A percentile compares a stretch with the other conserved stretches of the same genome.
Evolutionary conservation across 2,329 filamentous ascomycete species (phyloP).

Genomic region (Thielaviopsis punctulata): DNA sequence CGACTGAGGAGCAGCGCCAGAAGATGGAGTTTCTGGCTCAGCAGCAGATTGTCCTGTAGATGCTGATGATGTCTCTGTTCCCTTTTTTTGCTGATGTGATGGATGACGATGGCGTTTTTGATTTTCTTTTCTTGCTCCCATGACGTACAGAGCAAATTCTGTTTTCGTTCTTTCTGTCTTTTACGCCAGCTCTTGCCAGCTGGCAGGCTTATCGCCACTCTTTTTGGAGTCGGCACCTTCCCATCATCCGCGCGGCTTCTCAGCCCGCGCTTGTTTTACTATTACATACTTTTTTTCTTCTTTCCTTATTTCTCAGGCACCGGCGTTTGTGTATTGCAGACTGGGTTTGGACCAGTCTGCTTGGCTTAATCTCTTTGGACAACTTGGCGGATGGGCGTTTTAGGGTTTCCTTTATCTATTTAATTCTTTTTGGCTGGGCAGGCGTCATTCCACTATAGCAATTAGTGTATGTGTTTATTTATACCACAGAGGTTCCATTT

Average conservation of each 20-base stretch:
- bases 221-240: background rate
- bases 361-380: background rate
- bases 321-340: too few relatives aligned
- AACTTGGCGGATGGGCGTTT: background rate
- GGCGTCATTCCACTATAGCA: background rate
- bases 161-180: background rate
- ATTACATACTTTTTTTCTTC: background rate
- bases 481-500: background rate
- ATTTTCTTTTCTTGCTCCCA: background rate
- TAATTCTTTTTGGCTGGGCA: too few relatives aligned
- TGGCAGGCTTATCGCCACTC: background rate
- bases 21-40: slow-evolving; percentile 20
- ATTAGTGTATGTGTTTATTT: background rate
- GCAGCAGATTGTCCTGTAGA: background rate
- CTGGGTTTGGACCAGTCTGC: too few relatives aligned
- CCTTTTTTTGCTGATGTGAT: background rate
- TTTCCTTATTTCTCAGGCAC: background rate
- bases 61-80: background rate
- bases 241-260: background rate
- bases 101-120: background rate
- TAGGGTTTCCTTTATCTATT: background rate
- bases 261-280: background rate
- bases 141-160: background rate
- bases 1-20: slow-evolving; percentile 43
- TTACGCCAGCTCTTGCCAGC: background rate